Base-by-base conservation (phyloP, 2,329 filamentous ascomycete species). In the Fusarium temperatum region DNA sequence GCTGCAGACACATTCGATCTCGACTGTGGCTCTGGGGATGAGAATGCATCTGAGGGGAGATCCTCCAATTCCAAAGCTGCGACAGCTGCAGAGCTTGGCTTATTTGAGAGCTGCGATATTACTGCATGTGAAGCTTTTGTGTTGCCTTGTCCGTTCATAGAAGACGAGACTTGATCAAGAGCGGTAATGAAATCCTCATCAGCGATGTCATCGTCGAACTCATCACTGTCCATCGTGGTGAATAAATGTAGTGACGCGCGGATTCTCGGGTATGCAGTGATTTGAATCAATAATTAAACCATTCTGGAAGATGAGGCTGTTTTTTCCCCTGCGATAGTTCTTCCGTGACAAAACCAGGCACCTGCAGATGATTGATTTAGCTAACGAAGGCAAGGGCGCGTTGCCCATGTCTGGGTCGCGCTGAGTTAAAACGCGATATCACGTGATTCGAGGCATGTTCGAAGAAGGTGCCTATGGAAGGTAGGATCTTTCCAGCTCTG, bases 41-140 rank as follows among this genome's bases (percentile, higher is more conserved):
- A 90, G 78, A 95, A 95, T 3, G 91, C 93, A 84, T 94, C 88
- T 5, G 89, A 87, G 1, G 90, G 88, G 54, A 92, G 81, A 70
- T 89, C 86, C 36, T 89, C 87, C 8, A 91, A 78, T 39, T 89
- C 85, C 35, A 78, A 62, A 6, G 78, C 76, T n/a, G 75, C 74
- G 9, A 61, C 70, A 15, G 66, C 57, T 26, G 68, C 69, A 28
- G 61, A 50, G 32, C 66, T 68, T 51, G 70, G 66, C 15, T 68
- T 66, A 12, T 26, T 59, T n/a, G 42, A 45, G 14, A 42, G 18
- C 17, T 54, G 44, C 15, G 24, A 32, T 18, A 9, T 26, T 18
- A 22, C 47, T 35, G 35, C 50, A n/a, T 72, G 73, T n/a, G 56
- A 55, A 42, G 48, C 17, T 14, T 63, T 57, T 3, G 53, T 47